Conservation (phyloP, 306 rosid genomes). For the Cicer yamashitae region DNA sequence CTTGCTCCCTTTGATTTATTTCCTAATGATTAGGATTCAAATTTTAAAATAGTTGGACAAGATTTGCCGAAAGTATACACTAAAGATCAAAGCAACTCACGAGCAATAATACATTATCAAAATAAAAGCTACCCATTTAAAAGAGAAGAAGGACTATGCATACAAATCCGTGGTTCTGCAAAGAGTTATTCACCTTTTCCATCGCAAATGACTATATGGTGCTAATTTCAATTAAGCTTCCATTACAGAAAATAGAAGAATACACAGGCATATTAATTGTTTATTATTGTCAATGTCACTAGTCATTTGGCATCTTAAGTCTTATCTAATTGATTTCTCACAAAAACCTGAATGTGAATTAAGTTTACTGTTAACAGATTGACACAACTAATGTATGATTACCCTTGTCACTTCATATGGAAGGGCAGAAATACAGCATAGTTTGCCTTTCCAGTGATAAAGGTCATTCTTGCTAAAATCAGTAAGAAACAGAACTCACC, state of each 20-base stretch:
- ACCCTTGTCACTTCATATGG: conserved; percentile 1
- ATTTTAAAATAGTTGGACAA: conserved; percentile 32
- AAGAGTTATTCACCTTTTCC: conserved; percentile 32
- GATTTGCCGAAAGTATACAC: conserved; percentile 12
- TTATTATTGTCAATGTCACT: conserved; percentile 32
- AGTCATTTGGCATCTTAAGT: conserved; percentile 35
- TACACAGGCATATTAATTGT: not conserved
- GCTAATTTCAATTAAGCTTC: conserved; percentile 17
- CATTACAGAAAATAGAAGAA: conserved; percentile 14
- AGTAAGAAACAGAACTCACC: conserved; percentile 52
- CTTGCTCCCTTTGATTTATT: conserved; percentile 75
- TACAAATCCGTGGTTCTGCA: not conserved
- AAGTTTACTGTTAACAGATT: conserved; percentile 16
- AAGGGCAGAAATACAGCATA: conserved; percentile 3
- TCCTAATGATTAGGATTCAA: conserved; percentile 58
- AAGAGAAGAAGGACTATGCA: conserved; percentile 32
- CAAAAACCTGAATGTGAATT: conserved; percentile 28
- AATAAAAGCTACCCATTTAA: conserved; percentile 25
- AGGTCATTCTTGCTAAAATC: conserved; percentile 3
- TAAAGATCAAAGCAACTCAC: conserved; percentile 19
- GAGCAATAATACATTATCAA: conserved; percentile 30
- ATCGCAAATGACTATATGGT: conserved; percentile 24
- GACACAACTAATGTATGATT: conserved; percentile 9
- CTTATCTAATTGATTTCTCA: conserved; percentile 25
- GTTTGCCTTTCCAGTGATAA: conserved; percentile 13